Percentiles rank a stretch among this genome's conserved stretches.
Evolutionary conservation across 768 basidiomycete genomes (phyloP).

Genomic region (Mrakia frigida): DNA sequence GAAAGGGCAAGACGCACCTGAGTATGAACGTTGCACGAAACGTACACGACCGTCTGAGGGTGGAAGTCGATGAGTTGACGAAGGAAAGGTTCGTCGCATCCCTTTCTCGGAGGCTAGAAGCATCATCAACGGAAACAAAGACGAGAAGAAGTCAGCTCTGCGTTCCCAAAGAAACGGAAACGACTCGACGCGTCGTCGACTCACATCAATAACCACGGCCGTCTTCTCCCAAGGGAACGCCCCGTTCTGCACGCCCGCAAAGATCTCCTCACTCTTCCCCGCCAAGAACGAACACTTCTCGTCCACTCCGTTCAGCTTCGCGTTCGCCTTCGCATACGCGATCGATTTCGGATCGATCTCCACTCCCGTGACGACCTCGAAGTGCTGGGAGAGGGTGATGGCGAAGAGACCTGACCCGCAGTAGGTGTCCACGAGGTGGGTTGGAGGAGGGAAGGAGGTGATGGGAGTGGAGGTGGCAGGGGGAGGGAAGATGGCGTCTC

Average conservation of each 20-base stretch:
- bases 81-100: conserved; percentile 70
- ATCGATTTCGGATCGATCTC: conserved; percentile 40
- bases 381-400: conserved; percentile 70
- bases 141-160: background rate
- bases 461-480: conserved; percentile 34
- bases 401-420: conserved; percentile 77
- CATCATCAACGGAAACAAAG: background rate
- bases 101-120: conserved; percentile 84
- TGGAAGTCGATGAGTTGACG: conserved; percentile 68
- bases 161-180: too few relatives aligned
- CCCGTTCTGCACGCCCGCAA: conserved; percentile 47
- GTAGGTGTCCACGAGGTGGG: conserved; percentile 91
- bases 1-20: conserved; percentile 45
- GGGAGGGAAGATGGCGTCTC: conserved; percentile 58
- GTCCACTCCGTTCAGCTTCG: conserved; percentile 48
- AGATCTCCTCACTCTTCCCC: conserved; percentile 85
- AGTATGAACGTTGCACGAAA: conserved; percentile 93
- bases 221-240: conserved; percentile 40
- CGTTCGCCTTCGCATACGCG: conserved; percentile 46
- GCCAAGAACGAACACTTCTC: conserved; percentile 62
- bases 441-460: conserved; percentile 42
- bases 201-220: conserved; percentile 43
- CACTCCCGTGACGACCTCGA: conserved; percentile 65
- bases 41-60: conserved; percentile 70
- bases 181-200: conserved; percentile 22